Evolutionary conservation across 345 rosid genomes (phyloP).

Genomic region (Populus davidiana): DNA sequence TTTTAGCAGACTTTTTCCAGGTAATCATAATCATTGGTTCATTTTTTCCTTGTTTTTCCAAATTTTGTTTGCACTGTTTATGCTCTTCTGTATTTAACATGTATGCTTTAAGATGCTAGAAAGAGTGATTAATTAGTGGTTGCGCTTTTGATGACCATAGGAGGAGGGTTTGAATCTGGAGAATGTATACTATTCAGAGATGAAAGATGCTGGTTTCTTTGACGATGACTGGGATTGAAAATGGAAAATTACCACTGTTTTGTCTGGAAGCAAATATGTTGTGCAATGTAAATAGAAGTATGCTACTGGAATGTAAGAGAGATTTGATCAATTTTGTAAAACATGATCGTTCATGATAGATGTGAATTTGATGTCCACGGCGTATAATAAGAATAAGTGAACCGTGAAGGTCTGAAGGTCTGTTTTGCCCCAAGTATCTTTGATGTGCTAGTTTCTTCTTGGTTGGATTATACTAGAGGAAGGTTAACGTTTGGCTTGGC

Average conservation of each 20-base stretch:
- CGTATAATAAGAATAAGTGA: background rate
- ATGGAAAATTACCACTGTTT: background rate
- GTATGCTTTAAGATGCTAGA: background rate
- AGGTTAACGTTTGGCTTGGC: background rate
- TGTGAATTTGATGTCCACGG: background rate
- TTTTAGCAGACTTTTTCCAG: conserved; percentile 92
- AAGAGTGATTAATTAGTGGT: background rate
- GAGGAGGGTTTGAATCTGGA: conserved; percentile 81
- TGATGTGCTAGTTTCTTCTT: background rate
- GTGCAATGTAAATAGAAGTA: background rate
- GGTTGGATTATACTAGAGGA: background rate
- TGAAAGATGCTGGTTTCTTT: conserved; percentile 94
- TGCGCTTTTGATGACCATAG: conserved; percentile 32
- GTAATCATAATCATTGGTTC: conserved; percentile 25
- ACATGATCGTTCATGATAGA: background rate
- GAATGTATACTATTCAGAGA: conserved; percentile 85
- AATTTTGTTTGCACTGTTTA: background rate
- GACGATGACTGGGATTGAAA: conserved; percentile 80
- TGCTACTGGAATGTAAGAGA: background rate
- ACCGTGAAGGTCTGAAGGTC: too few species aligned
- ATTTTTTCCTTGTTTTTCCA: background rate
- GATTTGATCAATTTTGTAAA: background rate
- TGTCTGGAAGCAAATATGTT: background rate
- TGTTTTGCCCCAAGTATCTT: background rate
- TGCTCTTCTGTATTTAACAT: background rate